Evolutionary conservation across 2,329 filamentous ascomycete genomes (phyloP), one percentile per base, ranked within the genome.

Genomic region (Xylariales sp.): DNA sequence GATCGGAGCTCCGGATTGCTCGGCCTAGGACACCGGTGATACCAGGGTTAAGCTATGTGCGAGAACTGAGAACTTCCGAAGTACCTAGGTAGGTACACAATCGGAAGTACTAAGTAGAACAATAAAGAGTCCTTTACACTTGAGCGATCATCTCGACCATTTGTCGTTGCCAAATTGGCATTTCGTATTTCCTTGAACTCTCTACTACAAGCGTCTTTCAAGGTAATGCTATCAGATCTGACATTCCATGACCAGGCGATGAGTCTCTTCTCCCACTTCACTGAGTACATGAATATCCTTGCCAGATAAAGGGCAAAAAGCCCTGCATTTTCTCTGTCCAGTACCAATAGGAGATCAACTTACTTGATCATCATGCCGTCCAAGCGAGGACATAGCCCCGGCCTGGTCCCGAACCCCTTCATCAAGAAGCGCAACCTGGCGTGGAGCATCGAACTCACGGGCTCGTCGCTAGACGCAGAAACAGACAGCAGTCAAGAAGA

Each of bases 361-460:
- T 27, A 27, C 24, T 27, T n/a, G n/a, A 8, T n/a, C n/a, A 27
- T 32, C 29, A 32, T 32, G 29, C 8, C 29, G 7, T 32, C 29
- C 15, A 32, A 32, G 29, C 29, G 29, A 32, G 29, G 8, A 7
- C 29, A 32, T 15, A 62, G 59, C 40, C 59, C 61, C 2, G 47
- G 52, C 16, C 50, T 72, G 38, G 64, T 71, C 7, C 46, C 62
- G 3, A 73, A 72, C 38, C 68, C 70, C 1, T 67, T 70, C 44
- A 63, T 71, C 46, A 73, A 73, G 53, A 69, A 64, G 46, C 57
- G 58, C 16, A 73, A 73, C 45, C 57, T 71, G 5, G 48, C 62
- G 50, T 73, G 69, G 70, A 63, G 56, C 5, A 49, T 70, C 9
- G 51, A 59, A 11, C 41, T 53, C 50, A 49, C n/a, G 9, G 38